A percentile compares a stretch with the other conserved stretches of the same genome.
These are phyloP conservation scores for Starmerella gropengiesseri DNA, from an alignment of 805 yeast genomes.

Conservation along the genomic window DNA sequence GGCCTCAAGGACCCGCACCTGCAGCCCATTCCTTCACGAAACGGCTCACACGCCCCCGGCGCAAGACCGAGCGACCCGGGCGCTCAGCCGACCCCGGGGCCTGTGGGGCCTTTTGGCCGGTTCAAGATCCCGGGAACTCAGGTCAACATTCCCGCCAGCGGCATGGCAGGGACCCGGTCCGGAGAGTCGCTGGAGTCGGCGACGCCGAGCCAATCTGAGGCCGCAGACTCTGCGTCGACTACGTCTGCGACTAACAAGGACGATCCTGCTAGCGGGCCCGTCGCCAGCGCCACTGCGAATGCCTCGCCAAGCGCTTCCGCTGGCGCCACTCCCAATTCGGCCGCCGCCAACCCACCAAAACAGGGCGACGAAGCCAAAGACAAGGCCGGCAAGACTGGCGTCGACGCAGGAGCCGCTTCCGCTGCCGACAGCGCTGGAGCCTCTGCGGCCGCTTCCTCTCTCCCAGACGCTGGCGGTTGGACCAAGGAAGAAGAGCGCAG, in stretches of 20 bases:
- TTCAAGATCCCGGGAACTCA: neutral
- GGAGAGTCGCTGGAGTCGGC: no score
- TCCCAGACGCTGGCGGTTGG: conserved; percentile 41
- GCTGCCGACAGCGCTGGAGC: neutral
- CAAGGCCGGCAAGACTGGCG: neutral
- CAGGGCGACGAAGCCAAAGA: no score
- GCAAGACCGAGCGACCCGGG: neutral
- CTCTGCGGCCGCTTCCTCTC: neutral
- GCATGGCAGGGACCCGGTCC: neutral
- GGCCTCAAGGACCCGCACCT: conserved; percentile 41
- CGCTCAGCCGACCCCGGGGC: neutral
- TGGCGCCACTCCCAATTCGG: no score
- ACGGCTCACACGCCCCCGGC: neutral
- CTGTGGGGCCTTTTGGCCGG: neutral
- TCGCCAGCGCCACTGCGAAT: no score
- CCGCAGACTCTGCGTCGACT: no score
- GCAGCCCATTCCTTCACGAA: conserved; percentile 12
- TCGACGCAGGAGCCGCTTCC: neutral
- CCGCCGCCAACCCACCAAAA: no score
- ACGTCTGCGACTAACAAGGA: no score
- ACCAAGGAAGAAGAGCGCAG: conserved; percentile 47
- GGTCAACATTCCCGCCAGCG: neutral
- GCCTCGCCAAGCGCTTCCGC: no score
- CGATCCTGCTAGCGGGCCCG: no score
- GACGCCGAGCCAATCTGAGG: no score